Percentiles rank a stretch among this genome's conserved stretches.
Evolutionary conservation across 148 eudicot genomes (phyloP).

Genomic region (Selenicereus undatus): DNA sequence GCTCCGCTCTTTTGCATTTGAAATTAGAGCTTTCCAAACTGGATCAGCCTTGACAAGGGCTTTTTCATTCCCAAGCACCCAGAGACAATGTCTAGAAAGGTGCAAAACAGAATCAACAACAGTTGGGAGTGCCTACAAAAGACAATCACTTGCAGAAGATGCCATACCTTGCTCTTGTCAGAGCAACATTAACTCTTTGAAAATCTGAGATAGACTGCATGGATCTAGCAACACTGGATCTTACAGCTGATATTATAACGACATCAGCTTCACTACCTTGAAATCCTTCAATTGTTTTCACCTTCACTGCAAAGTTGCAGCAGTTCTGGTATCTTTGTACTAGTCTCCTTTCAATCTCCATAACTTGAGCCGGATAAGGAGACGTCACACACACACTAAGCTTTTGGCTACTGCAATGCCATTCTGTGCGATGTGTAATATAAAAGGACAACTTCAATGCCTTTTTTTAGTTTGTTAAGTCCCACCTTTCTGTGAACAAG

Average conservation of each 20-base stretch:
- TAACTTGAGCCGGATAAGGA: conserved; percentile 54
- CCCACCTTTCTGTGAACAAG: not conserved
- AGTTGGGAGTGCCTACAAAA: not conserved
- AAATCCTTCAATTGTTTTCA: conserved; percentile 47
- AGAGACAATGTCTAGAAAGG: conserved; percentile 43
- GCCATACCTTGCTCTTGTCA: conserved; percentile 55
- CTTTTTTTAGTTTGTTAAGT: no score
- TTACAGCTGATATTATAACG: conserved; percentile 55
- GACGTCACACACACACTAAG: conserved; percentile 44
- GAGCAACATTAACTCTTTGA: conserved; percentile 35
- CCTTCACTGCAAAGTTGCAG: conserved; percentile 31
- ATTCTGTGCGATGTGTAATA: conserved; percentile 27
- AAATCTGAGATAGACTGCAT: conserved; percentile 33
- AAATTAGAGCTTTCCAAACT: conserved; percentile 41
- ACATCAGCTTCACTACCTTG: conserved; percentile 60
- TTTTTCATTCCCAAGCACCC: conserved; percentile 53
- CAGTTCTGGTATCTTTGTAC: conserved; percentile 25
- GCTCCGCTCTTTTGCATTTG: conserved; percentile 39
- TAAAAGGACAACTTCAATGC: no score
- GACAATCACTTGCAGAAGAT: not conserved
- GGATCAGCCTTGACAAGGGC: conserved; percentile 26
- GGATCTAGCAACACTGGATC: conserved; percentile 29
- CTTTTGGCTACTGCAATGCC: conserved; percentile 24
- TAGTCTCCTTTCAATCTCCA: conserved; percentile 37
- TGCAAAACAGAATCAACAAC: not conserved